Percentiles rank a stretch among this genome's conserved stretches.
Evolutionary conservation across 179 eudicot species (phyloP).

Genomic region (Heliamphora pulchella): DNA sequence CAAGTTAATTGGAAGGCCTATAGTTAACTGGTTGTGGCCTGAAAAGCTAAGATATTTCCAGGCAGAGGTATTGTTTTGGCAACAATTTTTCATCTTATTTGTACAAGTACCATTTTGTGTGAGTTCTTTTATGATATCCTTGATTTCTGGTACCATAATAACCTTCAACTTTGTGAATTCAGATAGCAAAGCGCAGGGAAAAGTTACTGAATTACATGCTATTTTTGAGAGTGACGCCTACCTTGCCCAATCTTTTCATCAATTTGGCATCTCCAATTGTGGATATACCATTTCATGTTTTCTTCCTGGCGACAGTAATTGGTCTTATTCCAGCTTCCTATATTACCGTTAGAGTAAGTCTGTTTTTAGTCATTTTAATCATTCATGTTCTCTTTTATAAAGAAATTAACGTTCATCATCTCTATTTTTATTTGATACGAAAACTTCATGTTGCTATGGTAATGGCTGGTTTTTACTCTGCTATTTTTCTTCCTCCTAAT

Average conservation of each 20-base stretch:
- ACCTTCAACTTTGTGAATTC: constrained; percentile 17
- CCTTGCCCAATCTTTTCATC: constrained; percentile 92
- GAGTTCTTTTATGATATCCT: background rate
- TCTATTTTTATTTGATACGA: background rate
- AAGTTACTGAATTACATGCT: constrained; percentile 94
- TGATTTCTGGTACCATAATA: constrained; percentile 8
- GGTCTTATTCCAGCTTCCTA: constrained; percentile 88
- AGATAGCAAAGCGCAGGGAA: constrained; percentile 85
- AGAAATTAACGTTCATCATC: background rate
- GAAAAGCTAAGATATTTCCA: constrained; percentile 80
- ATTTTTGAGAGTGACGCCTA: constrained; percentile 86
- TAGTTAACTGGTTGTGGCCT: constrained; percentile 95
- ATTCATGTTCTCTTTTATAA: background rate
- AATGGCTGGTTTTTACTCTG: background rate
- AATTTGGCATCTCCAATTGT: constrained; percentile 97
- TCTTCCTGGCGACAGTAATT: constrained; percentile 79
- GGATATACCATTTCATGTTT: constrained; percentile 90
- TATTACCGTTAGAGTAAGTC: constrained; percentile 82
- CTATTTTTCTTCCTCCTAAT: background rate
- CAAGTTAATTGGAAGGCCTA: constrained; percentile 84
- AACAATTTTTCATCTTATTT: too few species aligned
- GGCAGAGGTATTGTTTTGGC: constrained; percentile 54
- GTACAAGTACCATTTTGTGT: background rate
- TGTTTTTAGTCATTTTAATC: background rate
- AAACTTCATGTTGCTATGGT: background rate